These are phyloP conservation scores for Neonectria neomacrospora DNA, from an alignment of 2,329 filamentous ascomycete genomes.

Conservation along the genomic window DNA sequence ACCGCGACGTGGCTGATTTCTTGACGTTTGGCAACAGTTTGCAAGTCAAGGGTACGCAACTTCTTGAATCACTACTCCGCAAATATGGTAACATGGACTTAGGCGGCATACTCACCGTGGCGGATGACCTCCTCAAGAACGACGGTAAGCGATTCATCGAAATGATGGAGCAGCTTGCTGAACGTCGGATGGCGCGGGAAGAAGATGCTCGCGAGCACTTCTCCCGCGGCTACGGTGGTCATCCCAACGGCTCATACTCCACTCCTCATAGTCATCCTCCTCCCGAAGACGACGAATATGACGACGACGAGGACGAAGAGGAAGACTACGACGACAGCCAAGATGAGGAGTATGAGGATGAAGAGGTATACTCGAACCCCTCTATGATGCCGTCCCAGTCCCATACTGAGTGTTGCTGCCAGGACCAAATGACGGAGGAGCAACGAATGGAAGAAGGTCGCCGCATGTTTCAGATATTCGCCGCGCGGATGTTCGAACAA, in stretches of 20 bases:
- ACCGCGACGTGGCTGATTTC: slow-evolving; percentile 82
- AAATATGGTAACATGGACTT: slow-evolving; percentile 62
- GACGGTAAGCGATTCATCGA: slow-evolving; percentile 99
- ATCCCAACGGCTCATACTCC: slow-evolving; percentile 70
- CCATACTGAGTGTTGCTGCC: slow-evolving; percentile 59
- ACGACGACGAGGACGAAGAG: slow-evolving; percentile 72
- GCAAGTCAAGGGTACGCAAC: slow-evolving; percentile 82
- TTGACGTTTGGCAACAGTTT: slow-evolving; percentile 98
- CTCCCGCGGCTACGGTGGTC: slow-evolving; percentile 66
- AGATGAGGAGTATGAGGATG: slow-evolving; percentile 78
- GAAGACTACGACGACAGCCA: slow-evolving; percentile 72
- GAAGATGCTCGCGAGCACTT: slow-evolving; percentile 79
- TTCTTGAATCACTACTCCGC: slow-evolving; percentile 57
- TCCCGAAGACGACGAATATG: slow-evolving; percentile 80
- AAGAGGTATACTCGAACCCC: slow-evolving; percentile 72
- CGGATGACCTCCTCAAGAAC: slow-evolving; percentile 97
- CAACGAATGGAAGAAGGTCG: slow-evolving; percentile 99
- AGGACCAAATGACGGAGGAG: slow-evolving; percentile 98
- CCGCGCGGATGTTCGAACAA: slow-evolving; percentile 98
- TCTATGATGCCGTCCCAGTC: slow-evolving; percentile 53
- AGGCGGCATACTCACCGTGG: slow-evolving; percentile 98
- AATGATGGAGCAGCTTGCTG: slow-evolving; percentile 99
- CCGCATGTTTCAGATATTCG: slow-evolving; percentile 99
- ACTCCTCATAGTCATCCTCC: slow-evolving; percentile 77
- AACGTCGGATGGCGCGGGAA: slow-evolving; percentile 96